Evolutionary conservation across 1,139 yeast genomes (phyloP).

Genomic region (Casaregolazyma lundiana): DNA sequence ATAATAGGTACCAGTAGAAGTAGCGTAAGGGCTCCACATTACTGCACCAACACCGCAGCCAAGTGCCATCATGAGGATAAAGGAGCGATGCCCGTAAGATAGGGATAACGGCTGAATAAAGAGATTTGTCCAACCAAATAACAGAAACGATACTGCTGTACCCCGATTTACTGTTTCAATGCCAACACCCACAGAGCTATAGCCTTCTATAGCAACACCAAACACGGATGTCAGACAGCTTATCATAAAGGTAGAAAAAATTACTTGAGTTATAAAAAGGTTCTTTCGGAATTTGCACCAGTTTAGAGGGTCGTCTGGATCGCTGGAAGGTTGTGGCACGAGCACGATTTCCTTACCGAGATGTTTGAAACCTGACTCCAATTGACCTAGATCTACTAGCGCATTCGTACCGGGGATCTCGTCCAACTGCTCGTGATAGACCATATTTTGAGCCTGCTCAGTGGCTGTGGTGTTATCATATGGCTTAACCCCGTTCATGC

Average conservation of each 20-base stretch:
- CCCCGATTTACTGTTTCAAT: constrained; percentile 22
- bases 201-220: no score
- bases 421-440: no score
- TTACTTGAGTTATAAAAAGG: constrained; percentile 27
- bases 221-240: constrained; percentile 15
- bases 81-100: constrained; percentile 51
- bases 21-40: constrained; percentile 30
- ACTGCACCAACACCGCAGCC: constrained; percentile 26
- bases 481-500: no score
- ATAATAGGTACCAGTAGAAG: constrained; percentile 32
- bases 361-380: no score
- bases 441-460: no score
- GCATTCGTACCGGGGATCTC: no score
- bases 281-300: constrained; percentile 40
- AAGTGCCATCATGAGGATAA: constrained; percentile 35
- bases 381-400: no score
- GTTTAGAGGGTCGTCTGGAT: constrained; percentile 48
- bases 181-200: no score
- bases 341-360: constrained; percentile 39
- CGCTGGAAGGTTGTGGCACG: constrained; percentile 44
- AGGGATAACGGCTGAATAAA: constrained; percentile 48
- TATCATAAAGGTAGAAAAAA: constrained; percentile 42
- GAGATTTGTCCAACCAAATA: constrained; percentile 48
- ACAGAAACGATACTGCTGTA: constrained; percentile 42
- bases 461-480: no score